Evolutionary conservation across 169 alveolate species (phyloP), one percentile per base, ranked within the genome.

Genomic region (Plasmodium cynomolgi): DNA sequence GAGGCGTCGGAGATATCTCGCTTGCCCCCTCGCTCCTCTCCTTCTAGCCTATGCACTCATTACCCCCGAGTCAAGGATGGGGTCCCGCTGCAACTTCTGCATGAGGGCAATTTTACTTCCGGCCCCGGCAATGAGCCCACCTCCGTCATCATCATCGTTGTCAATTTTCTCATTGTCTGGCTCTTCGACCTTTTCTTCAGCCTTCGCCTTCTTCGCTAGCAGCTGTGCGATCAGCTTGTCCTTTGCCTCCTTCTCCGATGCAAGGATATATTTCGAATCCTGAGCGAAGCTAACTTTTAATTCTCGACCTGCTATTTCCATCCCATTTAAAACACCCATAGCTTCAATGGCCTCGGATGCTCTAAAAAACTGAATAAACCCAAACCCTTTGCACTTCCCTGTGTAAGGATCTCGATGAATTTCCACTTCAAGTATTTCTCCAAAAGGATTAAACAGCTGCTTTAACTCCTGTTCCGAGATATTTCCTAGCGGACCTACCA

Each of bases 291-390:
- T 96, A 8, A 98, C 99, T 41, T 97, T 96, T 39, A 99, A 95
- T 83, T 97, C 97, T 93, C 97, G 97, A 9, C 99, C 99, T 31
- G 97, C 97, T n/a, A 99, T 96, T 79, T 98, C 99, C 95, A 98
- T 97, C 54, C 99, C 99, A 90, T 99, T 98, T 99, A 99, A 97
- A 68, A 98, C 98, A 71, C 96, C 97, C 92, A 98, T 96, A 37
- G 99, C 99, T 75, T 98, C 99, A 94, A 97, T 97, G 9, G 99
- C 99, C 92, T 98, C 99, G 29, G 98, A 97, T 6, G 98, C 97
- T 77, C 98, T 95, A 84, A 97, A 97, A 96, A 97, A 99, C 91
- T 96, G 96, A 6, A 99, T 93, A 93, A 97, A 97, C 20, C 99
- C 99, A 93, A 96, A 97, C 6, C 99, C 99, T 82, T 96, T 97